Percentiles rank a stretch among this genome's conserved stretches.
Evolutionary conservation across 495 filamentous ascomycete genomes (phyloP).

Genomic region (Xylaria curta): DNA sequence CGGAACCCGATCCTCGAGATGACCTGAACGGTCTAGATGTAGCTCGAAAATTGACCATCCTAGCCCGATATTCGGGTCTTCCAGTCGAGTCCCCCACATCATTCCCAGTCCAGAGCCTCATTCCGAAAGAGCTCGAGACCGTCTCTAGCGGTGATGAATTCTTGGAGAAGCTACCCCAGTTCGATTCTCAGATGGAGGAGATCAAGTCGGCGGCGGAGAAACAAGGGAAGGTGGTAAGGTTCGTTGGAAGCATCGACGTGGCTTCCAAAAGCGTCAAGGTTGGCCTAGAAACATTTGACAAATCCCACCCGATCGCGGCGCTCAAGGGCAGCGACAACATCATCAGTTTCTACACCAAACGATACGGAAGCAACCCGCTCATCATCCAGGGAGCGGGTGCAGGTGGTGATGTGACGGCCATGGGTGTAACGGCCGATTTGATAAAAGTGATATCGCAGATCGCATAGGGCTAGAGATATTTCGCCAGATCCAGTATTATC

Average conservation of each 20-base stretch:
- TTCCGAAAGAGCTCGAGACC: slow-evolving; percentile 82
- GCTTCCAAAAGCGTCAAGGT: slow-evolving; percentile 78
- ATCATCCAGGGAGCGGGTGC: slow-evolving; percentile 96
- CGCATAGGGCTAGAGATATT: slow-evolving; percentile 25
- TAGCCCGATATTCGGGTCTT: slow-evolving; percentile 82
- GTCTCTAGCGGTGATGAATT: slow-evolving; percentile 79
- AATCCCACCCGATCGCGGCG: slow-evolving; percentile 83
- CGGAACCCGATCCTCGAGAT: slow-evolving; percentile 94
- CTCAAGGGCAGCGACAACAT: slow-evolving; percentile 98
- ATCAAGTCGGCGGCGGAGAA: slow-evolving; percentile 77
- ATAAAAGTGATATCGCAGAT: slow-evolving; percentile 75
- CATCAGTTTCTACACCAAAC: slow-evolving; percentile 95
- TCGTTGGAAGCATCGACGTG: slow-evolving; percentile 91
- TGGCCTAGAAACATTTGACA: slow-evolving; percentile 85
- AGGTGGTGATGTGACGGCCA: slow-evolving; percentile 93
- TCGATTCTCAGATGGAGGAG: slow-evolving; percentile 83
- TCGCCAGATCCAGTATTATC: slow-evolving; percentile 19
- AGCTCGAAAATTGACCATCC: slow-evolving; percentile 93
- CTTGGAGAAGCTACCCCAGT: slow-evolving; percentile 73
- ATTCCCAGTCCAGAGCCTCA: slow-evolving; percentile 91
- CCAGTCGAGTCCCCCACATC: slow-evolving; percentile 75
- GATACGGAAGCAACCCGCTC: slow-evolving; percentile 86
- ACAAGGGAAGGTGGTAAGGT: slow-evolving; percentile 90
- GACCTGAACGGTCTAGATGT: slow-evolving; percentile 97
- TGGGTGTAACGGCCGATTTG: slow-evolving; percentile 91